phyloP scores from a whole-genome alignment of 2,329 filamentous ascomycete genomes.

The Leptodontidium sp. region DNA sequence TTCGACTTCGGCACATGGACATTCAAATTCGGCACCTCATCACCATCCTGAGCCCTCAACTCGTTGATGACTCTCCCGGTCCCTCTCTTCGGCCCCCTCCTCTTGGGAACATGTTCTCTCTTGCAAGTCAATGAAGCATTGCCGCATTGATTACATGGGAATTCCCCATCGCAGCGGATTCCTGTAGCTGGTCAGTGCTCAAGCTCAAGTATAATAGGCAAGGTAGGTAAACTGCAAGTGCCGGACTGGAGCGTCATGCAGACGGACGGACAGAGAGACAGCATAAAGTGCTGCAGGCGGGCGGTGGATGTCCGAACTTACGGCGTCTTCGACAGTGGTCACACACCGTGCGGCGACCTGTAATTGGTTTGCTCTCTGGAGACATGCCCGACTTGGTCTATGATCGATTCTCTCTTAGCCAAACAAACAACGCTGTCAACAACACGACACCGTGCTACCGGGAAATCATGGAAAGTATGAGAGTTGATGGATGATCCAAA shows the following conservation, averaged over 20 bases:
- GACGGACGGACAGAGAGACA: no score
- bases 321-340: slow-evolving; percentile 55
- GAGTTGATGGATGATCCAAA: slow-evolving; percentile 3
- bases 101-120: slow-evolving; percentile 70
- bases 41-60: slow-evolving; percentile 59
- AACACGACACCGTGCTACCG: slow-evolving; percentile 20
- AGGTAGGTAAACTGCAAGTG: not conserved
- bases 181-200: slow-evolving; percentile 45
- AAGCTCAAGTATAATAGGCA: slow-evolving; percentile 19
- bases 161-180: slow-evolving; percentile 55
- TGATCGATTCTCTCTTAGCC: not conserved
- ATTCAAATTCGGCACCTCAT: slow-evolving; percentile 44
- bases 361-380: slow-evolving; percentile 39
- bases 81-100: slow-evolving; percentile 69
- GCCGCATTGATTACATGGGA: slow-evolving; percentile 67
- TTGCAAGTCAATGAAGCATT: slow-evolving; percentile 68
- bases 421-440: not conserved
- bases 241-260: not conserved
- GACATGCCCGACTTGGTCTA: slow-evolving; percentile 39
- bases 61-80: slow-evolving; percentile 70
- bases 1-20: slow-evolving; percentile 48
- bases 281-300: not conserved
- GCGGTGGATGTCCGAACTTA: slow-evolving; percentile 42
- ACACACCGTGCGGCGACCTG: slow-evolving; percentile 51
- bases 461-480: slow-evolving; percentile 30